These are phyloP conservation scores for Parathielavia appendiculata DNA, from an alignment of 495 filamentous ascomycete species.

Conservation along the genomic window DNA sequence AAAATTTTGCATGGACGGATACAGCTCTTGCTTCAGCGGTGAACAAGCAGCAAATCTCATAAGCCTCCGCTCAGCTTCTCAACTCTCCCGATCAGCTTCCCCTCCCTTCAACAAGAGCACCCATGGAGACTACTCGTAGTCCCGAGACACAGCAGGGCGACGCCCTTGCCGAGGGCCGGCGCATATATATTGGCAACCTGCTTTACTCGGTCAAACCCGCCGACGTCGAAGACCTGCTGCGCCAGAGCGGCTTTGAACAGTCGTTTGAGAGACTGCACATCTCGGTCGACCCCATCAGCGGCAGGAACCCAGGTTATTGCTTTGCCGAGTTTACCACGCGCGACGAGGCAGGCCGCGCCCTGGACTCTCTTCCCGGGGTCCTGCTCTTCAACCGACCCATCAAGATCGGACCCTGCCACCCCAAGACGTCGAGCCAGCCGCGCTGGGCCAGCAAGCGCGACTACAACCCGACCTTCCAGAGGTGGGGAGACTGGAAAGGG, in stretches of 20 bases:
- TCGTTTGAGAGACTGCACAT: conserved; percentile 57
- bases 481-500: conserved; percentile 41
- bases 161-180: conserved; percentile 47
- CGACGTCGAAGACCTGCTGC: conserved; percentile 57
- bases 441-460: conserved; percentile 1
- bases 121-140: conserved; percentile 1
- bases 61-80: no score
- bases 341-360: conserved; percentile 54
- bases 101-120: neutral
- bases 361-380: conserved; percentile 49
- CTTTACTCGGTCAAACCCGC: conserved; percentile 57
- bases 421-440: conserved; percentile 25
- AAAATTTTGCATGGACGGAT: neutral
- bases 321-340: conserved; percentile 58
- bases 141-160: conserved; percentile 21
- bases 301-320: conserved; percentile 66
- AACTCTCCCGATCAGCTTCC: neutral
- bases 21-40: neutral
- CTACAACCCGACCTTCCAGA: conserved; percentile 27
- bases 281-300: conserved; percentile 61
- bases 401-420: conserved; percentile 58
- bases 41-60: no score
- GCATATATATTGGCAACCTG: conserved; percentile 65
- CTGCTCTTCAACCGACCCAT: conserved; percentile 51
- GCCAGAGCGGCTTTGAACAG: conserved; percentile 36